phyloP scores from a whole-genome alignment of 2,329 filamentous ascomycete species.

The Pseudocercospora crystallina region DNA sequence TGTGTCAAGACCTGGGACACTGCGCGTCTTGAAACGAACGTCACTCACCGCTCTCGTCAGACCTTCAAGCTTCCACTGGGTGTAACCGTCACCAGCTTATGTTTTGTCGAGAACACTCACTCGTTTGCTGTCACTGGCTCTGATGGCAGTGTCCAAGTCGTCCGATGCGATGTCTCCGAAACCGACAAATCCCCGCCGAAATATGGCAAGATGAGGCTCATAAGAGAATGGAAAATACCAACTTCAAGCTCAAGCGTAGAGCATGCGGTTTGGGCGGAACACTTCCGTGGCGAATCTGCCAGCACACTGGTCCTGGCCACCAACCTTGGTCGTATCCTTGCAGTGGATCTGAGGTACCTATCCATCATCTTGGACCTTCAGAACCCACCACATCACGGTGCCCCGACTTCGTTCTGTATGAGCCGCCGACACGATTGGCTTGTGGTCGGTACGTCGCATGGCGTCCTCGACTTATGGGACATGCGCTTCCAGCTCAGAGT shows the following conservation, averaged over 20 bases:
- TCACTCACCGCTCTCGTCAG: conserved; percentile 76
- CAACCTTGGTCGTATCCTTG: conserved; percentile 77
- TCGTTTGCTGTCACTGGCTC: conserved; percentile 88
- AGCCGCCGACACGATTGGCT: conserved; percentile 88
- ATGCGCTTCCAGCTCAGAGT: conserved; percentile 88
- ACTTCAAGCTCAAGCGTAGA: conserved; percentile 53
- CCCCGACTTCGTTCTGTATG: conserved; percentile 85
- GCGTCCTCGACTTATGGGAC: conserved; percentile 92
- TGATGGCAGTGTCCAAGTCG: conserved; percentile 86
- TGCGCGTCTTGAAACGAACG: conserved; percentile 82
- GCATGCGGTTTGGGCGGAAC: conserved; percentile 85
- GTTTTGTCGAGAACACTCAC: conserved; percentile 91
- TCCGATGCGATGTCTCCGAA: conserved; percentile 72
- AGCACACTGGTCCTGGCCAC: conserved; percentile 88
- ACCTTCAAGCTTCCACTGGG: conserved; percentile 74
- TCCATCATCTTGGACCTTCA: conserved; percentile 73
- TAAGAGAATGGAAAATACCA: conserved; percentile 79
- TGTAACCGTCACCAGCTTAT: conserved; percentile 74
- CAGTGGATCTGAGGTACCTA: conserved; percentile 87
- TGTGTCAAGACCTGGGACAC: conserved; percentile 93
- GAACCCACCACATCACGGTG: conserved; percentile 89
- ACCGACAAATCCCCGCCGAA: conserved; percentile 57
- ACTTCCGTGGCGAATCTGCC: conserved; percentile 77
- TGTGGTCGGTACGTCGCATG: conserved; percentile 85
- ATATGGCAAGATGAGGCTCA: conserved; percentile 73